Percentiles rank a stretch among this genome's conserved stretches.
Evolutionary conservation across 768 basidiomycete species (phyloP).

Genomic region (Amanita molliuscula): DNA sequence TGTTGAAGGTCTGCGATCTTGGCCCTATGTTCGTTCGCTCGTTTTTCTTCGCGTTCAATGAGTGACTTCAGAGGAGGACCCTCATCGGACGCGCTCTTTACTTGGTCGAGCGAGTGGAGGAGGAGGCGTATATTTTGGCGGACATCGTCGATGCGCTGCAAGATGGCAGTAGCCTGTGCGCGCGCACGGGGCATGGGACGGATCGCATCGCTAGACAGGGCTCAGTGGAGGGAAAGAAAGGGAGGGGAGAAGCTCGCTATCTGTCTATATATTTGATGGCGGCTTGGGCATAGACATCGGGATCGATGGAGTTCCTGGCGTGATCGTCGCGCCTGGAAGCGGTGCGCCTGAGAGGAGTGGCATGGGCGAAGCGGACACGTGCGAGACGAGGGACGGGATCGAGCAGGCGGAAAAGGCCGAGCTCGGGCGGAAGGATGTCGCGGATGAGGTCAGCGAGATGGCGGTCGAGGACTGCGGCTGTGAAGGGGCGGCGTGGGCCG

Average conservation of each 20-base stretch:
- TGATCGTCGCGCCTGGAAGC: constrained; percentile 28
- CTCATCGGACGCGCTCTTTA: constrained; percentile 16
- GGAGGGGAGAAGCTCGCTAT: constrained; percentile 42
- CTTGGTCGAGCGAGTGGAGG: constrained; percentile 21
- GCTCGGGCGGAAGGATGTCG: constrained; percentile 67
- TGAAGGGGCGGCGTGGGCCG: constrained; percentile 35
- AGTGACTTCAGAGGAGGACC: constrained; percentile 22
- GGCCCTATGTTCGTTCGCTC: constrained; percentile 26
- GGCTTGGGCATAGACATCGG: constrained; percentile 68
- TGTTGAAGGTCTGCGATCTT: constrained; percentile 28
- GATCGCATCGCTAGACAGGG: constrained; percentile 23
- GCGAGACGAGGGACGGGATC: constrained; percentile 31
- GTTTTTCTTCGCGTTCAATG: constrained; percentile 31
- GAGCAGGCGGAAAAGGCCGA: constrained; percentile 64
- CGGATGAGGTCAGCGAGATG: constrained; percentile 69
- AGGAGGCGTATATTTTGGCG: constrained; percentile 28
- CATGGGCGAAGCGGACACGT: constrained; percentile 57
- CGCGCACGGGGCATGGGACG: constrained; percentile 44
- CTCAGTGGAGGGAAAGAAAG: constrained; percentile 3
- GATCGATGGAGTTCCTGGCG: constrained; percentile 40
- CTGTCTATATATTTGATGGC: constrained; percentile 69
- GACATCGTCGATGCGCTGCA: constrained; percentile 27
- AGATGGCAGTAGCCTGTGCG: constrained; percentile 30
- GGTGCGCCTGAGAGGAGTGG: constrained; percentile 55
- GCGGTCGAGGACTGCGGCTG: constrained; percentile 51